Evolutionary conservation across 2,329 filamentous ascomycete species (phyloP).

Genomic region (Cordyceps farinosa): DNA sequence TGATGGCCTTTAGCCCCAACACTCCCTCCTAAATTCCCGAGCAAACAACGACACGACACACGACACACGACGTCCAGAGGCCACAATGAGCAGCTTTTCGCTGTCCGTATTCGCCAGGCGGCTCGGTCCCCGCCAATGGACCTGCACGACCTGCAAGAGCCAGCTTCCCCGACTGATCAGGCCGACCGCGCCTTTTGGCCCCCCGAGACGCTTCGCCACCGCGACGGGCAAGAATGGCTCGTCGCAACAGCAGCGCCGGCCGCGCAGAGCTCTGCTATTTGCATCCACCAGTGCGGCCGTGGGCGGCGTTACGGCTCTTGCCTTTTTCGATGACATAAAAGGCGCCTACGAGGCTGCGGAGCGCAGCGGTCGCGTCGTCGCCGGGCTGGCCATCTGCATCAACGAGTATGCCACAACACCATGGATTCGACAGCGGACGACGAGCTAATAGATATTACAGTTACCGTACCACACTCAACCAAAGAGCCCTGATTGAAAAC

Average conservation of each 20-base stretch:
- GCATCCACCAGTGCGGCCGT: constrained; percentile 51
- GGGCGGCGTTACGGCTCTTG: constrained; percentile 45
- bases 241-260: constrained; percentile 25
- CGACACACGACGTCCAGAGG: neutral
- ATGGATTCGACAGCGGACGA: neutral
- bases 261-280: constrained; percentile 39
- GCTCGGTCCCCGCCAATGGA: constrained; percentile 41
- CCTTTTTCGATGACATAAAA: constrained; percentile 67
- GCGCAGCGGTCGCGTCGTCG: constrained; percentile 73
- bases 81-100: constrained; percentile 42
- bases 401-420: constrained; percentile 63
- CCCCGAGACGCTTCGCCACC: constrained; percentile 31
- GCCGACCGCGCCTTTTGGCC: constrained; percentile 25
- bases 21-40: neutral
- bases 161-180: constrained; percentile 34
- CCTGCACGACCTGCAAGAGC: constrained; percentile 43
- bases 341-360: constrained; percentile 71
- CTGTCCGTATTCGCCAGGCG: constrained; percentile 37
- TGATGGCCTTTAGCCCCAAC: constrained; percentile 14
- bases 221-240: constrained; percentile 21
- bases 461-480: constrained; percentile 81
- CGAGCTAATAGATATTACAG: constrained; percentile 41
- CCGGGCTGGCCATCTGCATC: constrained; percentile 74
- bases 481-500: constrained; percentile 58
- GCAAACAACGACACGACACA: neutral